Percentiles rank a stretch among this genome's conserved stretches.
These are phyloP conservation scores for Cytospora paraplurivora DNA, from an alignment of 2,329 filamentous ascomycete species.

Conservation along the genomic window DNA sequence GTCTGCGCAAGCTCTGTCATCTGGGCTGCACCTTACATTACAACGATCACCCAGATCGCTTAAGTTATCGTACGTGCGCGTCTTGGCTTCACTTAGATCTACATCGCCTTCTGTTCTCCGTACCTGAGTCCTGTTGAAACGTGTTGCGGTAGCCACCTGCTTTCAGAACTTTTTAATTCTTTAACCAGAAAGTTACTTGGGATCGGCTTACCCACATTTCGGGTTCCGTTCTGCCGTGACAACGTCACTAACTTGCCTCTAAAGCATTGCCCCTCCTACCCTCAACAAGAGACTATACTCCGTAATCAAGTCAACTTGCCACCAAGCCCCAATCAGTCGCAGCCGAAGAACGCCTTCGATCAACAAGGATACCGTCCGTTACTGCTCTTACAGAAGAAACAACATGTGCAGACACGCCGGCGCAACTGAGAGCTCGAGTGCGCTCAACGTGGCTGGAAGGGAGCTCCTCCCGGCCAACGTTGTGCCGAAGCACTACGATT, in stretches of 20 bases:
- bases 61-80: conserved; percentile 21
- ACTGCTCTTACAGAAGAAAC: conserved; percentile 74
- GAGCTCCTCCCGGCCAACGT: conserved; percentile 91
- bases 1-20: conserved; percentile 10
- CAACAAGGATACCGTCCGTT: conserved; percentile 42
- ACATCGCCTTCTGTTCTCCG: background rate
- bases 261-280: conserved; percentile 19
- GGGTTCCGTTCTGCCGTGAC: conserved; percentile 7
- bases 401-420: conserved; percentile 65
- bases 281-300: conserved; percentile 25
- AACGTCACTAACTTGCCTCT: conserved; percentile 22
- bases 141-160: background rate
- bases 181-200: background rate
- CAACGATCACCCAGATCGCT: conserved; percentile 10
- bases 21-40: conserved; percentile 13
- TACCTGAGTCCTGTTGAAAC: background rate
- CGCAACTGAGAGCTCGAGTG: conserved; percentile 39
- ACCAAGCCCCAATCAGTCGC: conserved; percentile 22
- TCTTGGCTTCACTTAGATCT: background rate
- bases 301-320: conserved; percentile 22
- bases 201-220: conserved; percentile 19
- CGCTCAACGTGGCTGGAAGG: conserved; percentile 54
- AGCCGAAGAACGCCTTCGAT: conserved; percentile 24
- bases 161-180: background rate
- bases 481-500: conserved; percentile 86